Base-by-base conservation (phyloP, 2,329 filamentous ascomycete species). In the Sarocladium oryzae region DNA sequence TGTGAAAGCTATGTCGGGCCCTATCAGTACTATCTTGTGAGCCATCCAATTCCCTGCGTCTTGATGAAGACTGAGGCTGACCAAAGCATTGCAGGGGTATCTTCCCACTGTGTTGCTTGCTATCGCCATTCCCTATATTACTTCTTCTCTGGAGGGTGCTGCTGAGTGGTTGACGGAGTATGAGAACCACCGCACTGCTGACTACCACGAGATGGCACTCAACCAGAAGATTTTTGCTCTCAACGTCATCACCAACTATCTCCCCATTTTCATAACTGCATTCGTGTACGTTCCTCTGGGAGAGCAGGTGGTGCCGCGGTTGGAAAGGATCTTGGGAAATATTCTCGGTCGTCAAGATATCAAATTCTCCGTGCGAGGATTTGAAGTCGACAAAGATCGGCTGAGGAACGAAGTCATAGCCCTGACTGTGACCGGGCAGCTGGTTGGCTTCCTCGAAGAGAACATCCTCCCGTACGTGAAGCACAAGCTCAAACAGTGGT, bases 241-340 rank as follows among this genome's bases (percentile, higher is more conserved):
- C 62, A 88, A 86, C 71, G 88, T 89, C 69, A 88, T 90, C 66
- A 89, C 86, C 11, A 86, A 87, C 3, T 91, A 90, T 61, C 74
- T 89, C 1, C 85, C 85, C 1, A 85, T 88, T 41, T 77, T 89
- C 55, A 71, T 91, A 6, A 90, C 86, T 0, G 86, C 87, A 0
- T 91, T 90, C 59, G 78, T 91, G 49, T 91, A 91, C 61, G 83
- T 91, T 2, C 87, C 87, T 0, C 88, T 89, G 55, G 86, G 85
- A 24, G 76, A 76, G 40, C 65, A 79, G 16, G 78, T 89, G 2
- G 79, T 89, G 0, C 86, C 86, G 0, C 79, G 82, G 58, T 73
- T 89, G 36, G 48, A 51, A 24, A 51, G 37, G 36, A 21, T 85
- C 55, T 72, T 77, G 2, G 64, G 79, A 16, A 75, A 72, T 2